Evolutionary conservation across 2,329 filamentous ascomycete genomes (phyloP).

Genomic region (Aureobasidium sp.): DNA sequence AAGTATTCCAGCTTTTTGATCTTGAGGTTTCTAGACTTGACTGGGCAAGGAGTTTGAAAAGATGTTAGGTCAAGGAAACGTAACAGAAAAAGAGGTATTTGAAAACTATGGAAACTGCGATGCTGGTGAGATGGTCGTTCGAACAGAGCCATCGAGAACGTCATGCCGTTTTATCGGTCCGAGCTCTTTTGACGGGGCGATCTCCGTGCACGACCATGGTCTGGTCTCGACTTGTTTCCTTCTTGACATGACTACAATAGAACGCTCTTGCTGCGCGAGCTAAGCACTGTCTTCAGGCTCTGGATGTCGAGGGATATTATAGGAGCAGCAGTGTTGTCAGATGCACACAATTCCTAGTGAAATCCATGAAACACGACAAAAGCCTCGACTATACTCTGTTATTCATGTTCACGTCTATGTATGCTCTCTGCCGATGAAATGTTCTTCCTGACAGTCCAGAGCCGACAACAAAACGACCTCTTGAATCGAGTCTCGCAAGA

Average conservation of each 20-base stretch:
- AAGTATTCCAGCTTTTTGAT: neutral
- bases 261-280: neutral
- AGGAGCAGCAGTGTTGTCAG: no score
- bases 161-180: neutral
- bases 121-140: neutral
- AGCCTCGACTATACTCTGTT: neutral
- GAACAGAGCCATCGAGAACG: neutral
- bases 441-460: neutral
- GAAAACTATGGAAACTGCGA: neutral
- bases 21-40: neutral
- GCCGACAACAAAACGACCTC: neutral
- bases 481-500: neutral
- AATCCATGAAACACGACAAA: neutral
- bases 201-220: neutral
- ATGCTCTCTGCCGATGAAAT: neutral
- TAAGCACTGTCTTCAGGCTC: no score
- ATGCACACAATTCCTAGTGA: neutral
- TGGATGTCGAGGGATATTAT: no score
- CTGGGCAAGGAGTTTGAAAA: neutral
- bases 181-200: neutral
- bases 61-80: neutral
- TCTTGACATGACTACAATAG: neutral
- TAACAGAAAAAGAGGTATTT: neutral
- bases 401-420: neutral
- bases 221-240: neutral